Base-by-base conservation (phyloP, 2,329 filamentous ascomycete species). In the Cadophora gregata region DNA sequence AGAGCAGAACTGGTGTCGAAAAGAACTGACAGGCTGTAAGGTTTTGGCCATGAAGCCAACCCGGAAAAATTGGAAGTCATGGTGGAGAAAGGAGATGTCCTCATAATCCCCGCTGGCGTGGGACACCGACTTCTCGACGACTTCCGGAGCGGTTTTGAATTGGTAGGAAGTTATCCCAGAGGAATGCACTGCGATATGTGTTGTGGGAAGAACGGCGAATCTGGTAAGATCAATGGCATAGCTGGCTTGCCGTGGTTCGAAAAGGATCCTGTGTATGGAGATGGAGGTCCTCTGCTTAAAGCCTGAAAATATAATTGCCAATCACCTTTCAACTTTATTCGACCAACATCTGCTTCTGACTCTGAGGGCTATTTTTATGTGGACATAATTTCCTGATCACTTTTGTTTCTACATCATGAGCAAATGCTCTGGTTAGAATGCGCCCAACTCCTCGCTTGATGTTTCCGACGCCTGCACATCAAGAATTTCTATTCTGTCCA, bases 131-230 rank as follows among this genome's bases (percentile, higher is more conserved):
- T 91, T 66, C 71, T 90, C 16, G 81, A 88, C 67, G 87, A 91
- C 74, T 62, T 83, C 67, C 55, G 80, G 21, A 80, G 82, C 1
- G 81, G 78, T 1, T 92, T 92, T 74, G 78, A 85, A 74, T 90
- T 91, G 88, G 84, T 92, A 0, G 90, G 89, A 0, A 84, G 83
- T 58, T 91, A 92, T 80, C 89, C 88, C 0, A 78, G 70, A 27
- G 79, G 79, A 19, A 82, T 80, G 64, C 70, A 76, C 21, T 92
- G 88, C 88, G 88, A 92, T 76, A 91, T 92, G 90, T 91, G 89
- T 72, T 90, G 91, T 79, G 89, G 89, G 1, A 80, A 80, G 61
- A 72, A 80, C 45, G 85, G 81, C 0, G 89, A 90, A 74, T 83
- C 86, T 73, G 75, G 77, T 7, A 85, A 85, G 72, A 76, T 84